Percentiles rank a stretch among this genome's conserved stretches.
These are phyloP conservation scores for Deakozyma indianensis DNA, from an alignment of 805 yeast species.

Conservation along the genomic window DNA sequence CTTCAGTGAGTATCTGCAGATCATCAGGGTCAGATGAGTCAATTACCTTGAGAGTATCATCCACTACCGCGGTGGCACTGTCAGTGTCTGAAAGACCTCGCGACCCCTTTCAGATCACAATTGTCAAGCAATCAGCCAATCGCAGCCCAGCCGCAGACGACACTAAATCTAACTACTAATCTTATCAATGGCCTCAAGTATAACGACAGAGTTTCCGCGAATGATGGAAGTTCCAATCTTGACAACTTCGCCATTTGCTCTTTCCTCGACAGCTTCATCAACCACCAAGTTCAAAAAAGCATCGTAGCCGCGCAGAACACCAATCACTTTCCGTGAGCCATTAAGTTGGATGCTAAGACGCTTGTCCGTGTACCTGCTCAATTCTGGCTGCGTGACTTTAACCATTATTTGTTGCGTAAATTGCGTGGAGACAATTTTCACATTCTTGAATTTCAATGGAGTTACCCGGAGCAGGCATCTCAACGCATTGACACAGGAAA, in stretches of 20 bases:
- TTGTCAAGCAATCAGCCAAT: too few relatives aligned
- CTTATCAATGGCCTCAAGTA: slow-evolving; percentile 36
- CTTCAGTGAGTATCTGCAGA: too few relatives aligned
- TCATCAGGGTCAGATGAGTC: too few relatives aligned
- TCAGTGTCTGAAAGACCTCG: too few relatives aligned
- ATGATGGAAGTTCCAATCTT: slow-evolving; percentile 55
- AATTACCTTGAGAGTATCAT: too few relatives aligned
- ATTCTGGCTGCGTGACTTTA: slow-evolving; percentile 19
- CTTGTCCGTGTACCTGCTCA: slow-evolving; percentile 61
- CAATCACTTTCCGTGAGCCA: slow-evolving; percentile 67
- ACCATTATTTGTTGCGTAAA: slow-evolving; percentile 7
- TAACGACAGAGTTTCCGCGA: slow-evolving; percentile 65
- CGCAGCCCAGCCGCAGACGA: too few relatives aligned
- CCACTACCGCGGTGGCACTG: too few relatives aligned
- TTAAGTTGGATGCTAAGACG: slow-evolving; percentile 59
- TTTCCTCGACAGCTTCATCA: slow-evolving; percentile 56
- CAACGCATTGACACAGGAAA: too few relatives aligned
- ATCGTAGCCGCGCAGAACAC: slow-evolving; percentile 76
- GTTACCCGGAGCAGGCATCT: too few relatives aligned
- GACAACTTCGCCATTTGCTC: slow-evolving; percentile 32
- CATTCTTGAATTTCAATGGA: too few relatives aligned
- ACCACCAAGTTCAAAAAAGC: slow-evolving; percentile 57
- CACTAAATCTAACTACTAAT: too few relatives aligned
- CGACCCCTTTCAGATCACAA: too few relatives aligned
- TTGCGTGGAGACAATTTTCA: slow-evolving; percentile 1